Evolutionary conservation across 106 monocot species (phyloP), one percentile per base, ranked within the genome.

Genomic region (Ottelia alismoides): DNA sequence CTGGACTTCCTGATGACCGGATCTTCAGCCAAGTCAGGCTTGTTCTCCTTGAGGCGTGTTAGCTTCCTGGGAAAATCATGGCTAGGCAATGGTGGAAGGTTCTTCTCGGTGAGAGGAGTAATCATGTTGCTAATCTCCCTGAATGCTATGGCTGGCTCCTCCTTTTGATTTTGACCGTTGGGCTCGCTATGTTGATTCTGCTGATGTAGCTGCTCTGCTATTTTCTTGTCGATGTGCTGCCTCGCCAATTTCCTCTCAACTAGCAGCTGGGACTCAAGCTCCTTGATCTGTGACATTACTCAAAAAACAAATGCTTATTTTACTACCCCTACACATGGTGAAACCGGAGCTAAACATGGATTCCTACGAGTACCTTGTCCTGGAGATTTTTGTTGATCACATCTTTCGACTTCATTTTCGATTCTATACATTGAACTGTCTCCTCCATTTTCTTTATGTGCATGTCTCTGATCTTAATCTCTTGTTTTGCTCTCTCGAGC

Each of bases 401-500:
- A 40, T 87, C 86, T 69, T 87, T 92, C 50, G 83, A 49, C 52
- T 80, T 92, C 28, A 83, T 77, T 65, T 76, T 87, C 25, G 53
- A 30, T 52, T 92, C 92, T 28, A 79, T 59, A 27, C 79, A 79
- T 44, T 70, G 70, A 57, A 80, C 56, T 19, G 55, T 60, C 23
- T 82, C 92, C 62, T 77, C 87, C 79, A 87, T 62, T 45, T 67
- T 79, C 69, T 80, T 87, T 24, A 92, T 73, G 44, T 79, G 72
- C 10, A 32, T 43, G 32, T 92, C 92, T 72, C 83, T 87, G 60
- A 57, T 57, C 71, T 74, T 92, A 50, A 35, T 77, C 26, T 87
- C 92, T 48, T 87, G 82, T 62, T 87, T 92, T 43, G 52, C 72
- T 62, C 77, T 92, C 51, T 87, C 92, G 31, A 74, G 82, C 92